Conservation (phyloP, 2,329 filamentous ascomycete species). For the Mollisia scopiformis region DNA sequence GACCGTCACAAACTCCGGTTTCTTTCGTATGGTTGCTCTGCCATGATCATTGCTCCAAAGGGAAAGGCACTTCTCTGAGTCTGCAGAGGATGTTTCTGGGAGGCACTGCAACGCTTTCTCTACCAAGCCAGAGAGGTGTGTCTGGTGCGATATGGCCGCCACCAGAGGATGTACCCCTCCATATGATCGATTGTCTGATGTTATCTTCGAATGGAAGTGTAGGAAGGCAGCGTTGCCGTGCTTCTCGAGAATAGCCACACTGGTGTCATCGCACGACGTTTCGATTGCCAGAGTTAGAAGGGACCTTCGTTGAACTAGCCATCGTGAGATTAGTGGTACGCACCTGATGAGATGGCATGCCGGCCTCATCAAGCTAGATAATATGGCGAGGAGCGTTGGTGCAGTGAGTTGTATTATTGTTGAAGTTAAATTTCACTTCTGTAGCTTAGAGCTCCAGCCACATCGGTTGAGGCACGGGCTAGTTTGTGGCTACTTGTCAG, state of each 20-base stretch:
- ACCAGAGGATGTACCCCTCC: slow-evolving; percentile 79
- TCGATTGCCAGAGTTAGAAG: slow-evolving; percentile 74
- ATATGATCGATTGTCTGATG: slow-evolving; percentile 75
- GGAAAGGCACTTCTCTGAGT: too few relatives aligned
- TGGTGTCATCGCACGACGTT: slow-evolving; percentile 91
- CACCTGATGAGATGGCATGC: slow-evolving; percentile 30
- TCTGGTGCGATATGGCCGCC: slow-evolving; percentile 76
- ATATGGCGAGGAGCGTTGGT: neutral
- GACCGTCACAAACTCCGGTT: slow-evolving; percentile 84
- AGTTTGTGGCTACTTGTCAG: neutral
- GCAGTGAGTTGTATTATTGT: neutral
- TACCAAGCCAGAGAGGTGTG: slow-evolving; percentile 70
- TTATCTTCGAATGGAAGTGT: slow-evolving; percentile 80
- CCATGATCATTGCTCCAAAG: too few relatives aligned
- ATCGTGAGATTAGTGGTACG: slow-evolving; percentile 2
- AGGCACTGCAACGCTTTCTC: slow-evolving; percentile 62
- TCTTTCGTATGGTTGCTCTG: slow-evolving; percentile 38
- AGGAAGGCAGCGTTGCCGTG: slow-evolving; percentile 52
- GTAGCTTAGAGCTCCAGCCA: slow-evolving; percentile 9
- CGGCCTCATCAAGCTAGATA: slow-evolving; percentile 35
- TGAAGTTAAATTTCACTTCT: neutral
- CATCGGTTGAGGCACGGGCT: neutral
- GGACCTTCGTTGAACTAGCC: slow-evolving; percentile 29
- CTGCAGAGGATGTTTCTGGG: slow-evolving; percentile 23
- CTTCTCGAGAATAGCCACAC: slow-evolving; percentile 78